These are phyloP conservation scores for Trichosporon sp. DNA, from an alignment of 1,284 basidiomycete genomes.

Conservation along the genomic window DNA sequence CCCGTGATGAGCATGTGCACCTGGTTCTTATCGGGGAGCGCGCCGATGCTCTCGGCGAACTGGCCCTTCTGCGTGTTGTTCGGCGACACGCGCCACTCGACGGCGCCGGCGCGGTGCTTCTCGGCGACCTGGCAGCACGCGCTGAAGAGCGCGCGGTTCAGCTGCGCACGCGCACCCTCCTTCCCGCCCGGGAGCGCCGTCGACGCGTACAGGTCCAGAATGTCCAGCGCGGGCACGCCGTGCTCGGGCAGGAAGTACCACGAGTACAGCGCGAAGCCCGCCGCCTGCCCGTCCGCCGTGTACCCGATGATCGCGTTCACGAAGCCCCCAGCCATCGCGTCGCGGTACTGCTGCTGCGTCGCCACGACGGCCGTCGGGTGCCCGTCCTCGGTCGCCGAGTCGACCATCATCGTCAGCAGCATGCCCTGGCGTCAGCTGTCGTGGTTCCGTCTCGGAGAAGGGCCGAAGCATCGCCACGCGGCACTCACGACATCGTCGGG, in stretches of 20 bases:
- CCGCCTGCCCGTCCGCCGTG: not conserved
- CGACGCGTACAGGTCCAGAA: conserved; percentile 5
- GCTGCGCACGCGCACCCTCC: not conserved
- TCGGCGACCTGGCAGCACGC: conserved; percentile 3
- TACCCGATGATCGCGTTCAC: not conserved
- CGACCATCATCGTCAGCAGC: conserved; percentile 2
- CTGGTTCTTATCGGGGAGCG: not conserved
- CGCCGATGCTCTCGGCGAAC: not conserved
- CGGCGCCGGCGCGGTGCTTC: not conserved
- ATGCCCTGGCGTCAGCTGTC: not conserved
- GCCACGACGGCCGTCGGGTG: not conserved
- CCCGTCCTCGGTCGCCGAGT: conserved; percentile 1
- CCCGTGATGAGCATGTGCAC: not conserved
- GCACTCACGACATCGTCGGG: not conserved
- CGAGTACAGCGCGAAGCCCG: conserved; percentile 1
- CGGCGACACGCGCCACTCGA: not conserved
- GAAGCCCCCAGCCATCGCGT: conserved; percentile 1
- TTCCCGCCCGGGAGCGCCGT: not conserved
- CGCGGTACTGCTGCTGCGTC: conserved; percentile 6
- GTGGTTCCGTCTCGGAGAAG: not conserved
- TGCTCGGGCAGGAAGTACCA: conserved; percentile 2
- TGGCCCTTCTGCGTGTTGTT: not conserved
- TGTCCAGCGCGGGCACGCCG: not conserved
- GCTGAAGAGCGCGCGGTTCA: conserved; percentile 3
- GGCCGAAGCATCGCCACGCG: not conserved